Base-by-base conservation (phyloP, 768 basidiomycete genomes). In the Baorangia bicolor region DNA sequence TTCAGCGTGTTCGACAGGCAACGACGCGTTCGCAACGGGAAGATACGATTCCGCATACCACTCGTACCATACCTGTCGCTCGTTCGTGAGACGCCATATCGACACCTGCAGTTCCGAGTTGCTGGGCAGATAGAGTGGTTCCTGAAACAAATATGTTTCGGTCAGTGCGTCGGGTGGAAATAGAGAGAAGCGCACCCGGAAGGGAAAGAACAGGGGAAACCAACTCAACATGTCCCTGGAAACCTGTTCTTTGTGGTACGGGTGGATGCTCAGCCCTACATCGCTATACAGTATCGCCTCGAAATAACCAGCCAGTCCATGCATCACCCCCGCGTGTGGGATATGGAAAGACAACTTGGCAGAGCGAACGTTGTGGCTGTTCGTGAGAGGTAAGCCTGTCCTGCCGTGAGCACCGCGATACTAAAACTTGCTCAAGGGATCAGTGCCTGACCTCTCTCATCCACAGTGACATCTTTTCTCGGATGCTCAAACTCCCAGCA, bases 401-500 rank as follows among this genome's bases (percentile, higher is more conserved):
- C 44, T 43, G 44, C 13, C 21, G 43, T 73, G 44, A 63, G 55
- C 39, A 39, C 37, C 41, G 37, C 4, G 30, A n/a, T n/a, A n/a
- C n/a, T 34, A 45, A 3, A 9, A 53, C 47, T 14, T 2, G 45
- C 7, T 34, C 41, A 31, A 44, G 9, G 41, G 21, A 49, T 42
- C 42, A 18, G 51, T 21, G 52, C 25, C 75, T 54, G 59, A 90
- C 94, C 93, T 72, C 78, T 77, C 20, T 78, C 72, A 68, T 96
- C 86, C 7, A 93, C 73, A 0, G 90, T 82, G 1, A 86, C 79
- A 67, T 96, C 92, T 51, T 82, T 79, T 56, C 92, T 76, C 2
- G 97, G 96, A 75, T 99, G 97, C 60, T 91, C 92, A 70, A 98
- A 99, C 59, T 90, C 88, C 97, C 97, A 99, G 63, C 96, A 98